Percentiles rank a stretch among this genome's conserved stretches.
Conservation (phyloP, 176 grass and related monocot species). For the Microstegium vimineum region DNA sequence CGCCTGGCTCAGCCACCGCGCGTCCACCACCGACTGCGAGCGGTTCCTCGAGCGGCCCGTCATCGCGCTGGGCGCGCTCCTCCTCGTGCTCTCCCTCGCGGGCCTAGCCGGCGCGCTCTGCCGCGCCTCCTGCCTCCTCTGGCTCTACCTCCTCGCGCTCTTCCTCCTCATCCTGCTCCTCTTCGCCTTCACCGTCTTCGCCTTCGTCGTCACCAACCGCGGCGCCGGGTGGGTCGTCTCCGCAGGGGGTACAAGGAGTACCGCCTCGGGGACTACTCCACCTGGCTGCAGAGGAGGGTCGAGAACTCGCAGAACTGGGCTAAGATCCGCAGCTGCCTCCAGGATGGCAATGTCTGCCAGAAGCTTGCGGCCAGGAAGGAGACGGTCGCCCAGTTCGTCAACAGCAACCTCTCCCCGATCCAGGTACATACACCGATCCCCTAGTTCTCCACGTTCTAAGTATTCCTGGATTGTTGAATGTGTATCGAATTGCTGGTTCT, state of each 20-base stretch:
- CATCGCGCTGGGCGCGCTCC: slow-evolving; percentile 60
- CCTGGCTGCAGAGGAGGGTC: slow-evolving; percentile 82
- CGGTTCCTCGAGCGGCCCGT: slow-evolving; percentile 63
- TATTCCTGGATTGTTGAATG: background rate
- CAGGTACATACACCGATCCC: slow-evolving; percentile 32
- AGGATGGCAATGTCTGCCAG: slow-evolving; percentile 63
- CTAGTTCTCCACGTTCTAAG: background rate
- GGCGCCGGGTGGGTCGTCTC: slow-evolving; percentile 60
- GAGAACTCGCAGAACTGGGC: slow-evolving; percentile 56
- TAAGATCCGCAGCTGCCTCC: slow-evolving; percentile 81
- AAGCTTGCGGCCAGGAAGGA: slow-evolving; percentile 39
- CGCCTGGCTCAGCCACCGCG: slow-evolving; percentile 69
- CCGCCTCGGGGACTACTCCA: slow-evolving; percentile 78
- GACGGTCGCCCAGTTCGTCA: slow-evolving; percentile 57
- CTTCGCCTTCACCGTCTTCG: slow-evolving; percentile 71
- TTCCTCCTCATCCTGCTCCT: slow-evolving; percentile 78
- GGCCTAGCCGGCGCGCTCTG: slow-evolving; percentile 70
- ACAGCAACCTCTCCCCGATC: slow-evolving; percentile 64
- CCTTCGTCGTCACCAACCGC: slow-evolving; percentile 83
- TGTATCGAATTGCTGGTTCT: background rate
- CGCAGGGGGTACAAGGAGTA: slow-evolving; percentile 74
- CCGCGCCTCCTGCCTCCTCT: slow-evolving; percentile 70
- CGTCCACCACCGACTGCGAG: slow-evolving; percentile 77
- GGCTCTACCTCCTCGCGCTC: slow-evolving; percentile 86
- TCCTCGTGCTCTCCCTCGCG: slow-evolving; percentile 56